Evolutionary conservation across 257 asterid genomes (phyloP).

Genomic region (Vinca minor): DNA sequence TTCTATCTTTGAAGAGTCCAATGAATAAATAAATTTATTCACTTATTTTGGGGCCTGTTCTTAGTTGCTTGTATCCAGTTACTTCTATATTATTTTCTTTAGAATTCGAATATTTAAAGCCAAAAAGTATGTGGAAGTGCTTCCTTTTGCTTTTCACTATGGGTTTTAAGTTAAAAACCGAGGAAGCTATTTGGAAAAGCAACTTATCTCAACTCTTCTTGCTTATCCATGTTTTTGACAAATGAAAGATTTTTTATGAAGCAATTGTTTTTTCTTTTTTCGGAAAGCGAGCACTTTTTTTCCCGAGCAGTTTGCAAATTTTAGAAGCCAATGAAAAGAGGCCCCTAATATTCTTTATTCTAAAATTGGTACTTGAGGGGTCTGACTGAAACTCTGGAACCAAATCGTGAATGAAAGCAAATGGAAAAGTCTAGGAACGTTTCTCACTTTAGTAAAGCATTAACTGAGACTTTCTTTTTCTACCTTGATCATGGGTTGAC

Average conservation of each 20-base stretch:
- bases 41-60: background rate
- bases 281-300: no score
- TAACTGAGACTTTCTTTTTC: background rate
- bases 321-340: no score
- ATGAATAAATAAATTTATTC: no score
- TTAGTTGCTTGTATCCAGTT: background rate
- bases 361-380: background rate
- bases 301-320: background rate
- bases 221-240: background rate
- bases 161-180: background rate
- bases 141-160: background rate
- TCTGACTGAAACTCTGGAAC: background rate
- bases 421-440: background rate
- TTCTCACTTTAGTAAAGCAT: background rate
- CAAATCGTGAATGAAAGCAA: background rate
- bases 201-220: background rate
- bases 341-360: background rate
- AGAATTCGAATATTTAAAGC: background rate
- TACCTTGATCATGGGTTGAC: background rate
- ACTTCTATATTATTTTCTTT: background rate
- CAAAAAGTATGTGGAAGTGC: background rate
- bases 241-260: no score
- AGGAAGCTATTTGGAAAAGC: background rate
- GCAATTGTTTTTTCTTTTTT: no score
- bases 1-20: background rate